phyloP scores from a whole-genome alignment of 2,329 filamentous ascomycete genomes.

The Diplodia intermedia region DNA sequence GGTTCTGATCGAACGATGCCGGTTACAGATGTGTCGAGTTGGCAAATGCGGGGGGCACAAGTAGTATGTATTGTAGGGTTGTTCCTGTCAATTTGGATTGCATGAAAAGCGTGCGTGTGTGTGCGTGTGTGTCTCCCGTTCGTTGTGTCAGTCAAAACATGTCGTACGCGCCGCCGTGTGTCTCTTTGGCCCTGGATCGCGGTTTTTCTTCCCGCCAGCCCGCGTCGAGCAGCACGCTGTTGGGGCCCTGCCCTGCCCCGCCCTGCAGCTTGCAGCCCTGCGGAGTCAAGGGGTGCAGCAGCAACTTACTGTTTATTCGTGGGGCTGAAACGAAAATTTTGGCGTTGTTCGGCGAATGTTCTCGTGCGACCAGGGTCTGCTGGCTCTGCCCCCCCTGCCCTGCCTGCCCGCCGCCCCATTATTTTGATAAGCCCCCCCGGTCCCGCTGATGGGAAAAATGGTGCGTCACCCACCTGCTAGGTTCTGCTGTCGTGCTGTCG shows the following conservation, averaged over 20 bases:
- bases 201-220: not conserved
- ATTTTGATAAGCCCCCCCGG: slow-evolving; percentile 1
- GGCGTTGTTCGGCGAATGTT: not conserved
- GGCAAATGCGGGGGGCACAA: too few species aligned
- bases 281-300: slow-evolving; percentile 13
- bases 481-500: not conserved
- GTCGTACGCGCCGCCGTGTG: not conserved
- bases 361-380: not conserved
- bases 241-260: not conserved
- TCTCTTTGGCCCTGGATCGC: not conserved
- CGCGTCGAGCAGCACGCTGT: too few species aligned
- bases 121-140: too few species aligned
- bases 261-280: not conserved
- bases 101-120: too few species aligned
- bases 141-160: not conserved
- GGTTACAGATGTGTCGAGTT: too few species aligned
- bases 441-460: too few species aligned
- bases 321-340: slow-evolving; percentile 5
- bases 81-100: too few species aligned
- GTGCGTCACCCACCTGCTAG: not conserved
- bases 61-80: too few species aligned
- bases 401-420: too few species aligned
- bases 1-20: too few species aligned
- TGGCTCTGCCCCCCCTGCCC: too few species aligned
- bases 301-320: not conserved